Conservation (phyloP, 805 yeast species). For the Vanderwaltozyma yarrowii region DNA sequence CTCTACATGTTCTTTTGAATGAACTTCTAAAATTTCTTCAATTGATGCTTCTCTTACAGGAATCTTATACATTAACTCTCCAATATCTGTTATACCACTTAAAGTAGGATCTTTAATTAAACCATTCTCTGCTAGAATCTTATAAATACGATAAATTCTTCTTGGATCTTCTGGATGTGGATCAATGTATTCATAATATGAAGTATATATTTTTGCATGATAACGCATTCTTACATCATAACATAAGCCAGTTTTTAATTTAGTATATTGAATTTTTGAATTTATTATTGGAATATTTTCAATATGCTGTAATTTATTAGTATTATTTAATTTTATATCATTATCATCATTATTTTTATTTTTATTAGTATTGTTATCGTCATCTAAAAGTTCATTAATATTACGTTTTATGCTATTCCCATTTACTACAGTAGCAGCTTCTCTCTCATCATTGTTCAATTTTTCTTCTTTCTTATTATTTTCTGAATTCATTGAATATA, state of each 20-base stretch:
- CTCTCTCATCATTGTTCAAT: too few relatives aligned
- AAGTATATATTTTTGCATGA: slow-evolving; percentile 88
- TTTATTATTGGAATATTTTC: slow-evolving; percentile 5
- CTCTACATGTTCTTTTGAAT: slow-evolving; percentile 66
- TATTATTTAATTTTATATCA: too few relatives aligned
- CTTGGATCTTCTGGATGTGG: slow-evolving; percentile 99
- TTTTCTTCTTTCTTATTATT: too few relatives aligned
- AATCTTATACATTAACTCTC: slow-evolving; percentile 76
- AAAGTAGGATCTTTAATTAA: slow-evolving; percentile 75
- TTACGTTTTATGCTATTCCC: too few relatives aligned
- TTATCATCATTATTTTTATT: too few relatives aligned
- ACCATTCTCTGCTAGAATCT: slow-evolving; percentile 88
- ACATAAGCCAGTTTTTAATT: slow-evolving; percentile 83
- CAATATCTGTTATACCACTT: slow-evolving; percentile 60
- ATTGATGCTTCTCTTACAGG: slow-evolving; percentile 83
- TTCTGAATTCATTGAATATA: too few relatives aligned
- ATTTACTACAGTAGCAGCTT: too few relatives aligned
- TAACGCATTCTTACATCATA: slow-evolving; percentile 96
- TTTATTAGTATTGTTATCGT: too few relatives aligned
- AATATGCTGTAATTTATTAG: neutral
- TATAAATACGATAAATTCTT: slow-evolving; percentile 86
- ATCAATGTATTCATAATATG: slow-evolving; percentile 86
- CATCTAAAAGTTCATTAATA: too few relatives aligned
- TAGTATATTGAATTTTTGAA: slow-evolving; percentile 61
- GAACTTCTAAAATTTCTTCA: slow-evolving; percentile 81